Evolutionary conservation across 2,329 filamentous ascomycete species (phyloP), one percentile per base, ranked within the genome.

Genomic region (Orbilia ellipsospora): DNA sequence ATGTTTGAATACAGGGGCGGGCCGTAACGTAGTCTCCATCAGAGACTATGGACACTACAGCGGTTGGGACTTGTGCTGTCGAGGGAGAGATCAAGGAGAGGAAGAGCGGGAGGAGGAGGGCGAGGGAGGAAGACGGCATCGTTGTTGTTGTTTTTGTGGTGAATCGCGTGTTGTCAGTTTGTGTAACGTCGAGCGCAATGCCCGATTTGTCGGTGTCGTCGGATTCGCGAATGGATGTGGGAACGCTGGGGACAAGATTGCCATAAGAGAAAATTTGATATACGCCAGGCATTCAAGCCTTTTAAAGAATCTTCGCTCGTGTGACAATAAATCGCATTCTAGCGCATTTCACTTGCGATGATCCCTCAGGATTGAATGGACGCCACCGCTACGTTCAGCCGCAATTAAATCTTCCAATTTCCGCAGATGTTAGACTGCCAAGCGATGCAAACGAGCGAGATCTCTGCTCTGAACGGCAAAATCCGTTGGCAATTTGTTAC

Each of bases 1-100:
- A 80, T 8, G 72, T 76, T 13, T 73, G 77, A 8, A 80, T 79
- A 52, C 80, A 80, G 10, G 73, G 69, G 18, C 79, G 74, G 3
- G 70, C 70, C 12, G 70, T 74, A 16, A 15, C 51, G 59, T 74
- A 74, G 52, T 74, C 70, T 1, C 63, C 45, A 16, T 74, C 70
- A 18, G 70, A 74, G 28, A 74, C 63, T 7, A 74, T 61, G 42
- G 70, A 74, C 20, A 74, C 70, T 13, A 61, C 51, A 2, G 70
- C 70, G 0, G 70, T 74, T 16, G 63, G 48, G 13, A 56, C 52
- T 50, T 74, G 70, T 18, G 48, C 57, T 20, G 20, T 64, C 4
- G 59, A 48, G 12, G 26, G 50, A n/a, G 63, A 15, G 0, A 40
- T 15, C 1, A 64, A 63, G 31, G 67, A 26, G n/a, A 26, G 4